Conservation (phyloP, 2,329 filamentous ascomycete genomes). For the Fusarium sp. region DNA sequence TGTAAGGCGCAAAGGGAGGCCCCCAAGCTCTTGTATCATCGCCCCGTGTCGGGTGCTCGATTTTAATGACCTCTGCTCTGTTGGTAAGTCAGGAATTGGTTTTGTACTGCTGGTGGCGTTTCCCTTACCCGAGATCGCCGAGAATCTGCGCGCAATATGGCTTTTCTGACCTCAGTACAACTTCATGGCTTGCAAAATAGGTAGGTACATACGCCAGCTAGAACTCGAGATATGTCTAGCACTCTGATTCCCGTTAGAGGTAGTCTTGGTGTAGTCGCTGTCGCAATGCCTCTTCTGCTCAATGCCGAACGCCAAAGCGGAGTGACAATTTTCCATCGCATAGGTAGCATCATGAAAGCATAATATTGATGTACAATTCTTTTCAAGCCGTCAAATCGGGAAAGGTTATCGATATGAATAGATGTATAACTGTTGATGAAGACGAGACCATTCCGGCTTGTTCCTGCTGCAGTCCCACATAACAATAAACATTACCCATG, state of each 20-base stretch:
- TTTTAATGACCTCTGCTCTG: conserved; percentile 94
- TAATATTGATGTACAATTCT: background rate
- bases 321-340: background rate
- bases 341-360: background rate
- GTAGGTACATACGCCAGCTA: conserved; percentile 79
- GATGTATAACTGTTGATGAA: no score
- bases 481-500: background rate
- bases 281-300: background rate
- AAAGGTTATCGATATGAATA: no score
- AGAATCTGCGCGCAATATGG: conserved; percentile 97
- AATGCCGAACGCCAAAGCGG: background rate
- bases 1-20: conserved; percentile 87
- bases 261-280: background rate
- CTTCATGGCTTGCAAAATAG: background rate
- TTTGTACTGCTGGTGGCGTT: background rate
- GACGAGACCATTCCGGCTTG: no score
- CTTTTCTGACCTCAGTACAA: conserved; percentile 56
- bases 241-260: background rate
- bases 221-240: conserved; percentile 59
- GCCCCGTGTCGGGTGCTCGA: conserved; percentile 89
- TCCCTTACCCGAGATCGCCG: conserved; percentile 86
- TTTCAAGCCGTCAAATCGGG: no score
- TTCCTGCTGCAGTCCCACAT: background rate
- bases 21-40: conserved; percentile 97
- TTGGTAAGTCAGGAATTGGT: background rate